A percentile compares a stretch with the other conserved stretches of the same genome.
Evolutionary conservation across 306 rosid genomes (phyloP).

Genomic region (Aeschynomene evenia): DNA sequence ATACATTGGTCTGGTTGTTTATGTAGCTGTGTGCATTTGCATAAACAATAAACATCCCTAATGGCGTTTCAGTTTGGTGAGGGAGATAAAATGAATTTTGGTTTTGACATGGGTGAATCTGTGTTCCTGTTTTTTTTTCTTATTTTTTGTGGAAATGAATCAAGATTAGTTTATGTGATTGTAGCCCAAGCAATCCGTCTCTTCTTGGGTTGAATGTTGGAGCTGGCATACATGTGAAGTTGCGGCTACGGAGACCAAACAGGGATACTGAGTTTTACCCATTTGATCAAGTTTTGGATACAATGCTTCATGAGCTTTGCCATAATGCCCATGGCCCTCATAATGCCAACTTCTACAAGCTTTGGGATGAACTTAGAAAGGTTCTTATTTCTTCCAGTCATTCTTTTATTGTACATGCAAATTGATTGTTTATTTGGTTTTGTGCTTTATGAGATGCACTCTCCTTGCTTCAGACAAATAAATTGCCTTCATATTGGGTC

Average conservation of each 20-base stretch:
- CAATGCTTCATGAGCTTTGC: conserved; percentile 98
- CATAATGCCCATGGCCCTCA: conserved; percentile 83
- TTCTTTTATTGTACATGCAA: background rate
- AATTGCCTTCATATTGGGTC: background rate
- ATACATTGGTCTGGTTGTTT: background rate
- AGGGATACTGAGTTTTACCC: conserved; percentile 68
- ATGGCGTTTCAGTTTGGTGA: conserved; percentile 4
- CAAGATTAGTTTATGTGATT: conserved; percentile 23
- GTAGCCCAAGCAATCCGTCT: conserved; percentile 65
- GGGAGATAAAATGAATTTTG: background rate
- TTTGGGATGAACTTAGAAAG: conserved; percentile 95
- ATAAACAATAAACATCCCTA: background rate
- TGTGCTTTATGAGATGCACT: background rate
- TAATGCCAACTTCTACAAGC: conserved; percentile 82
- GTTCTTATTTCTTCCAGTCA: conserved; percentile 35
- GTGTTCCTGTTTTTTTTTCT: background rate
- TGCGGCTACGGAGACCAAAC: conserved; percentile 78
- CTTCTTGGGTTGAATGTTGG: conserved; percentile 87
- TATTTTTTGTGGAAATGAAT: conserved; percentile 8
- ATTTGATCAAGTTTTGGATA: conserved; percentile 74
- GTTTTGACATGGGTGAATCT: background rate
- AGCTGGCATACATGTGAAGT: conserved; percentile 71
- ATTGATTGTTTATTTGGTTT: background rate
- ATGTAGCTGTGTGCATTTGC: background rate
- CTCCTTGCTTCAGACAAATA: conserved; percentile 2